Conservation (phyloP, 2,329 filamentous ascomycete genomes). For the Hypoxylon rubiginosum region DNA sequence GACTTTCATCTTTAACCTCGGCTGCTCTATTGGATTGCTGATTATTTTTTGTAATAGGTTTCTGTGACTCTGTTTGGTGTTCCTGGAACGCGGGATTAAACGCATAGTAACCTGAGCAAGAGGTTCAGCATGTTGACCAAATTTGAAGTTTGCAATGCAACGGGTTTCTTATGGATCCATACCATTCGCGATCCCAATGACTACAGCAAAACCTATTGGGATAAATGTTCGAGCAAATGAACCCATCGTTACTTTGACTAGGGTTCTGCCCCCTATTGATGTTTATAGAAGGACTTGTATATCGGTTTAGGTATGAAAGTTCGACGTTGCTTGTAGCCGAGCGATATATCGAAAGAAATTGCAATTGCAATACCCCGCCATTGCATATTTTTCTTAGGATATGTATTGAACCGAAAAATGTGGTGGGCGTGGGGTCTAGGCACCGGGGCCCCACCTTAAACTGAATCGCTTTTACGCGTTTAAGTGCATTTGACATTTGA, state of each 20-base stretch:
- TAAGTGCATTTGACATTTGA: conserved; percentile 36
- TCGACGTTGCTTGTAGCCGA: neutral
- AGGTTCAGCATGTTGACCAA: conserved; percentile 25
- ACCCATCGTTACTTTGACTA: conserved; percentile 39
- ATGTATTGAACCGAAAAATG: conserved; percentile 4
- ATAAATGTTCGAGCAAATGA: conserved; percentile 44
- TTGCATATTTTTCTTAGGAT: neutral
- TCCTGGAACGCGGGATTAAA: conserved; percentile 45
- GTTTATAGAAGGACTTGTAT: neutral
- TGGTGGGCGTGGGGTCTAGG: conserved; percentile 4
- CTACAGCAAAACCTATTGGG: conserved; percentile 50
- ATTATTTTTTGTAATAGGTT: conserved; percentile 22
- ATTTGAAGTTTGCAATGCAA: neutral
- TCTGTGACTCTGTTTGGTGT: conserved; percentile 32
- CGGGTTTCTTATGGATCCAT: conserved; percentile 20
- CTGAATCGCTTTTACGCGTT: conserved; percentile 30
- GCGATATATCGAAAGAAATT: neutral
- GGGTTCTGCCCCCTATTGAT: neutral
- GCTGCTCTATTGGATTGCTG: conserved; percentile 16
- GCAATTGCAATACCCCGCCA: neutral
- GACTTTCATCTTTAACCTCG: conserved; percentile 8
- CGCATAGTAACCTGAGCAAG: conserved; percentile 44
- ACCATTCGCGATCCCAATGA: conserved; percentile 53
- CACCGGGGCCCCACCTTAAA: neutral
- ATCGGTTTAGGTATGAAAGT: neutral